phyloP scores from a whole-genome alignment of 306 rosid species.

The Geum urbanum region DNA sequence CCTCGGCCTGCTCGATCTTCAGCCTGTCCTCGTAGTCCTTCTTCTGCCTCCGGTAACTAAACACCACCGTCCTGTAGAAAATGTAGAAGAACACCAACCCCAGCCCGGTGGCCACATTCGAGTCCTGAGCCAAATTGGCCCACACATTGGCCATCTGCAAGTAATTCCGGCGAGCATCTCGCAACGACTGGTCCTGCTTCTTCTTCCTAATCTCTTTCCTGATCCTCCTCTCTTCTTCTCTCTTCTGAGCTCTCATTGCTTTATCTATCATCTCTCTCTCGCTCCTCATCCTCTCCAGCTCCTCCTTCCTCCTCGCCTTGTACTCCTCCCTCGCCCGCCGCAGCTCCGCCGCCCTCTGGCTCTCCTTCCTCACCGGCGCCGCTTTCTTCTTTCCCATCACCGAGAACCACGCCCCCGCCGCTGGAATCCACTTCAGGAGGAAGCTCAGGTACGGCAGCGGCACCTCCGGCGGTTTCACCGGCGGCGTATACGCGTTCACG shows the following conservation, averaged over 20 bases:
- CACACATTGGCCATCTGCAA: conserved; percentile 45
- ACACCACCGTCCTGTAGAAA: conserved; percentile 81
- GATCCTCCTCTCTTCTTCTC: conserved; percentile 52
- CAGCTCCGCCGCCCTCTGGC: conserved; percentile 47
- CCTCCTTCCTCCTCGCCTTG: conserved; percentile 53
- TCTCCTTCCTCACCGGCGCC: conserved; percentile 55
- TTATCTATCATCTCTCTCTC: conserved; percentile 56
- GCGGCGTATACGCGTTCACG: conserved; percentile 78
- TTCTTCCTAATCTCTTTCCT: conserved; percentile 44
- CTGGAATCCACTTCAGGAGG: conserved; percentile 35
- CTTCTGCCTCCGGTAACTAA: conserved; percentile 79
- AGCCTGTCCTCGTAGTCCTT: conserved; percentile 90
- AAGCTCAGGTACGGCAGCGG: conserved; percentile 54
- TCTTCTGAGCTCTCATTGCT: conserved; percentile 44
- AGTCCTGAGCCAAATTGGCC: conserved; percentile 51
- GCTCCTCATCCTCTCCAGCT: conserved; percentile 35
- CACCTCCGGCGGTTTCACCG: conserved; percentile 60
- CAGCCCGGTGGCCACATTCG: conserved; percentile 45
- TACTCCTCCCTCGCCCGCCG: conserved; percentile 56
- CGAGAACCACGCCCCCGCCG: conserved; percentile 11
- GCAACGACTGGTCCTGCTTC: conserved; percentile 44
- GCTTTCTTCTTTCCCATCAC: background rate
- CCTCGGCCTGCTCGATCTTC: conserved; percentile 89
- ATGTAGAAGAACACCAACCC: conserved; percentile 67
- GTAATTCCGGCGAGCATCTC: conserved; percentile 33